Base-by-base conservation (phyloP, 2,329 filamentous ascomycete species). In the Paraphoma chrysanthemicola region DNA sequence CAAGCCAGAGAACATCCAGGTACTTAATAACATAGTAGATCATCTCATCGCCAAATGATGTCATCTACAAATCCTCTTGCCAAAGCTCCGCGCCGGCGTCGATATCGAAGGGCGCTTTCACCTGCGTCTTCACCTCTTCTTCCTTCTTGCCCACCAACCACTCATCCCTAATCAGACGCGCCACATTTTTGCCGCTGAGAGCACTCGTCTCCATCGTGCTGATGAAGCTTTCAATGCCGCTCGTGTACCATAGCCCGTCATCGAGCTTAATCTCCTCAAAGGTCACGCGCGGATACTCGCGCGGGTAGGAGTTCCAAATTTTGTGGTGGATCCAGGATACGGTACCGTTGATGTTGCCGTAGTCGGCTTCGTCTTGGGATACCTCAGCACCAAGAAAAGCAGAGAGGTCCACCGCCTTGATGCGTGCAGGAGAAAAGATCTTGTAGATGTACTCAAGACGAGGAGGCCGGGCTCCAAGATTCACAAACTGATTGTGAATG, bases 121-220 rank as follows among this genome's bases (percentile, higher is more conserved):
- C 17, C 14, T 28, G 45, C 44, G n/a, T 18, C 48, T 44, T 42
- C 2, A 14, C 28, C 36, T 48, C 31, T 36, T 46, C 36, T 31
- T 48, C 42, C 17, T 28, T 46, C 44, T 63, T 53, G 36, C 38
- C 48, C 3, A 10, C 48, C 61, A 74, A 69, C 75, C 83, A 86
- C 49, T 85, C 85, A 67, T 93, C 86, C 0, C 88, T 82, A 44
- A 94, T 81, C 51, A 95, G 78, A 60, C 82, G 83, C 8, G 91
- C 92, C 17, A 95, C 88, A 71, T 95, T 95, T 84, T 86, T 92
- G 0, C 95, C 95, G 87, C 95, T 95, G 64, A 98, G 77, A 1
- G 92, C 90, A 74, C 89, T 97, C 6, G 95, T 97, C 81, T 99
- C 95, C 95, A 99, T 98, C 0, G 93, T 97, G 9, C 90, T 95